Evolutionary conservation across 2,329 filamentous ascomycete genomes (phyloP), one percentile per base, ranked within the genome.

Genomic region (Phialophora expanda): DNA sequence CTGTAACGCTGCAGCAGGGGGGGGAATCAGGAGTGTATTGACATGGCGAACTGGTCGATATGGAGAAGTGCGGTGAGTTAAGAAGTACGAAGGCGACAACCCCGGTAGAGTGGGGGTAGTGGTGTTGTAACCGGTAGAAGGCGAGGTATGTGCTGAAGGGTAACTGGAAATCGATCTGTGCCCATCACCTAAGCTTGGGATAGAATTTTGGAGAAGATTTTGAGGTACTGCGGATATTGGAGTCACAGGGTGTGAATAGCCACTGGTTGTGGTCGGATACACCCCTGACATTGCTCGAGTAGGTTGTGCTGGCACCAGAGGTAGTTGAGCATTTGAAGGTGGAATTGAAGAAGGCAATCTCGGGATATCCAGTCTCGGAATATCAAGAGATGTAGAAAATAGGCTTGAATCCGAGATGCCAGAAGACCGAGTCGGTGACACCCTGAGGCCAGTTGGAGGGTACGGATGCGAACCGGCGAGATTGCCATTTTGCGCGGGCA

Each of bases 1-100:
- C 69, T 94, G 89, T 69, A 96, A 85, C 7, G 92, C 92, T 8
- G 88, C 85, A 26, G 91, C 90, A 0, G 93, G 91, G 6, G 93
- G 92, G 34, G 93, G 93, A 65, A 95, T 92, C 32, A 97, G 83
- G n/a, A 98, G 85, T 0, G 92, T 96, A 72, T 95, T 93, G 66
- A 97, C 92, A 67, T 92, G 87, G 61, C 93, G 90, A 46, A 97
- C 90, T 1, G 94, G 94, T 69, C 92, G 91, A 78, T 98, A 98
- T 2, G 95, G 95, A 62, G 94, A 98, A 69, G 91, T 89, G 64
- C 95, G 87, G 76, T 97, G 92, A 74, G 91, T 90, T 44, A 97
- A 83, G 78, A 96, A 96, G 74, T 92, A 87, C 11, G 91, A 93
- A 0, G 94, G 94, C 34, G 95, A 98, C 69, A 95, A 86, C 34